These are phyloP conservation scores for Asterochloris erici DNA, from an alignment of 139 green algal species.

Conservation along the genomic window DNA sequence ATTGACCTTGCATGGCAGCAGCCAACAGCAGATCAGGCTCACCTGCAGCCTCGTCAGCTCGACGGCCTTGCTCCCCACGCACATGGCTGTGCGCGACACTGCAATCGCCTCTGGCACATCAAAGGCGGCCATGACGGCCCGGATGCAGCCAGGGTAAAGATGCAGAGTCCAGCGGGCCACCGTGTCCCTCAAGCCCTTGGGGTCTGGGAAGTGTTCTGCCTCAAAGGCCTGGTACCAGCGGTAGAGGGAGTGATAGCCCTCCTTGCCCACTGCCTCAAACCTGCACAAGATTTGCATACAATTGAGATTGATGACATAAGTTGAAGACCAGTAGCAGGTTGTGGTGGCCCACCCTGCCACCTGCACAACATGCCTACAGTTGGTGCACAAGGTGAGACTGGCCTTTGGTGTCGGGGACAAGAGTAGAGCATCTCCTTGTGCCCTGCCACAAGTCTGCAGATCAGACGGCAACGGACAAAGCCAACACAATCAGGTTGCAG, in stretches of 20 bases:
- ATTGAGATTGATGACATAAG: not conserved
- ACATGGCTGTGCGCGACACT: conserved; percentile 64
- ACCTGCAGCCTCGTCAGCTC: conserved; percentile 62
- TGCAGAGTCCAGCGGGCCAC: conserved; percentile 53
- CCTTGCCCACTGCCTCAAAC: conserved; percentile 62
- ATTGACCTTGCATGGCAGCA: not conserved
- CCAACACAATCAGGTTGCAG: too few species aligned
- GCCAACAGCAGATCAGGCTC: not conserved
- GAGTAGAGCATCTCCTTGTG: too few species aligned
- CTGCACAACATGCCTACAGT: not conserved
- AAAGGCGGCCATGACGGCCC: conserved; percentile 72
- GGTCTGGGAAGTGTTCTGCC: conserved; percentile 80
- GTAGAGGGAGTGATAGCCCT: conserved; percentile 70
- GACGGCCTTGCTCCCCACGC: conserved; percentile 33
- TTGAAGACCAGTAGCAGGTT: not conserved
- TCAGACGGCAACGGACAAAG: too few species aligned
- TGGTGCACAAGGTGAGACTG: too few species aligned
- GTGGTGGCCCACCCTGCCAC: not conserved
- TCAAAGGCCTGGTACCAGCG: conserved; percentile 78
- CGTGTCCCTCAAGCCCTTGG: conserved; percentile 53
- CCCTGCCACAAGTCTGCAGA: too few species aligned
- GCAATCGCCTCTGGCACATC: conserved; percentile 82
- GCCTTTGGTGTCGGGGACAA: too few species aligned
- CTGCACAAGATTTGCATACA: conserved; percentile 5
- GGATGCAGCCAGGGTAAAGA: conserved; percentile 70